Evolutionary conservation across 345 rosid genomes (phyloP).

Genomic region (Salix arbutifolia): DNA sequence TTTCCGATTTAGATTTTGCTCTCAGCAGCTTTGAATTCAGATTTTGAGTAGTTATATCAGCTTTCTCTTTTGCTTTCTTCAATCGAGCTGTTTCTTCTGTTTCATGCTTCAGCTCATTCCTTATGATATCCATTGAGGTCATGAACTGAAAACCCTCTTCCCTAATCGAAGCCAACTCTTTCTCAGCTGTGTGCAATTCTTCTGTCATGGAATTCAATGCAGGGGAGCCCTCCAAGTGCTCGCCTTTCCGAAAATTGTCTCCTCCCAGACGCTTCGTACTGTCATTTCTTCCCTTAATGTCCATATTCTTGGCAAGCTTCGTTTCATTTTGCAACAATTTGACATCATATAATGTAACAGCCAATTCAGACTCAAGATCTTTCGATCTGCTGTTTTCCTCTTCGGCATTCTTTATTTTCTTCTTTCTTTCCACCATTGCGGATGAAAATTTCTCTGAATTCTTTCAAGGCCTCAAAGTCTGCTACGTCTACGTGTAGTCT

Average conservation of each 20-base stretch:
- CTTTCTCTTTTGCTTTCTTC: constrained; percentile 43
- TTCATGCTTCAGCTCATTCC: constrained; percentile 52
- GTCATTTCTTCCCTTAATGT: constrained; percentile 36
- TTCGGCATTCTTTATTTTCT: constrained; percentile 27
- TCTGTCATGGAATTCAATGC: constrained; percentile 38
- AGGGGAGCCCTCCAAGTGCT: constrained; percentile 23
- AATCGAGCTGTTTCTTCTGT: constrained; percentile 44
- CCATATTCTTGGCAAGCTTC: constrained; percentile 42
- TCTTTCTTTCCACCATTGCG: constrained; percentile 29
- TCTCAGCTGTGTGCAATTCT: constrained; percentile 60
- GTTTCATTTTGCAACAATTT: constrained; percentile 55
- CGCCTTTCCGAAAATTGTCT: constrained; percentile 10
- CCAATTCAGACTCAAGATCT: constrained; percentile 50
- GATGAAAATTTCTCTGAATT: constrained; percentile 39
- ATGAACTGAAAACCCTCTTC: constrained; percentile 61
- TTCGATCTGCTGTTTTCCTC: constrained; percentile 49
- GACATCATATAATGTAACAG: constrained; percentile 53
- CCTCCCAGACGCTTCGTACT: constrained; percentile 21
- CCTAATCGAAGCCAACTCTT: constrained; percentile 46
- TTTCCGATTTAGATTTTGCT: constrained; percentile 57
- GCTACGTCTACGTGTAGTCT: neutral
- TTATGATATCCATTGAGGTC: constrained; percentile 57
- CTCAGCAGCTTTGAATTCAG: constrained; percentile 72
- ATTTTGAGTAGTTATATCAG: constrained; percentile 43
- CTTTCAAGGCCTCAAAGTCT: constrained; percentile 54